Conservation (phyloP, 208 protist genomes). For the Leishmania tropica region DNA sequence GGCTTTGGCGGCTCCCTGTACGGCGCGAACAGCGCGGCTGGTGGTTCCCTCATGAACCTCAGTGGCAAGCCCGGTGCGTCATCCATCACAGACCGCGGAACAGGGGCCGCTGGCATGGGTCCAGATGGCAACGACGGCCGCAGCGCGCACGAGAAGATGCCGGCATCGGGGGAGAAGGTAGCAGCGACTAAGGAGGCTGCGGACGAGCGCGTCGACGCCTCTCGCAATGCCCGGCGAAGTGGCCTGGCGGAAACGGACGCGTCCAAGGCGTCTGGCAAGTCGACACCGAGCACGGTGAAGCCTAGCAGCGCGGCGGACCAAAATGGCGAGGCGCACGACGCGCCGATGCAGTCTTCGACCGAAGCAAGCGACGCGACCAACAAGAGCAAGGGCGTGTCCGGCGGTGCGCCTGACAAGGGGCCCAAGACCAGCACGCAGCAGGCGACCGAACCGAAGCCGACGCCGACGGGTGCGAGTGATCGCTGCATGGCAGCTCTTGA, state of each 20-base stretch:
- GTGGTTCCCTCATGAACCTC: conserved; percentile 21
- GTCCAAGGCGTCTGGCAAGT: background rate
- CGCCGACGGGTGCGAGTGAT: background rate
- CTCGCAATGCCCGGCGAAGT: background rate
- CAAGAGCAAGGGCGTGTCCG: background rate
- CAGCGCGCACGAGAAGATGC: conserved; percentile 1
- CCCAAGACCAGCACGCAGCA: background rate
- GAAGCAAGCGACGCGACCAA: background rate
- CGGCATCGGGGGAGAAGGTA: background rate
- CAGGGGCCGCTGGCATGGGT: conserved; percentile 15
- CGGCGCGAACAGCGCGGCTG: conserved; percentile 12
- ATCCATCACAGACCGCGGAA: conserved; percentile 8
- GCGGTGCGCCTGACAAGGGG: background rate
- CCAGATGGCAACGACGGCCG: conserved; percentile 14
- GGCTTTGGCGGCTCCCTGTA: conserved; percentile 29
- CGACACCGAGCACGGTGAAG: too few relatives aligned
- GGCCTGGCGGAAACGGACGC: background rate
- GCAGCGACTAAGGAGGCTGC: background rate
- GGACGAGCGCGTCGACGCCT: background rate
- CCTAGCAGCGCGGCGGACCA: background rate
- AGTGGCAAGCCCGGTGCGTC: background rate
- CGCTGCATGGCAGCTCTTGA: background rate
- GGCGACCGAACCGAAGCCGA: background rate
- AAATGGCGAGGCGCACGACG: background rate
- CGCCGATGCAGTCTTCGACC: background rate